Base-by-base conservation (phyloP, 345 rosid species). In the Laguncularia racemosa region DNA sequence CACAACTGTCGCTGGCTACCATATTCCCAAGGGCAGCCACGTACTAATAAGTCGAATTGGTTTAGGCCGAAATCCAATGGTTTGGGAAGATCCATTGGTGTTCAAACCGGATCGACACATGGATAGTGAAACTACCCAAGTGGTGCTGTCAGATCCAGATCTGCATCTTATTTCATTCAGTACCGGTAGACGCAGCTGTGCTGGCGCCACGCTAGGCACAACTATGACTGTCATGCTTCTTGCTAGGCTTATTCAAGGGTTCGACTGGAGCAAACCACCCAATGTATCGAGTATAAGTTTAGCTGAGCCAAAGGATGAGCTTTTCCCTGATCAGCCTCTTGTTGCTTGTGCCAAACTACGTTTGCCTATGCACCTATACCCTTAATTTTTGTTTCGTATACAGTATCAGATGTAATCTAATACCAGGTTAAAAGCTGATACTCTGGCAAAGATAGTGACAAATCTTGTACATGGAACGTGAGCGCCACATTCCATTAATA, bases 211-310 rank as follows among this genome's bases (percentile, higher is more conserved):
- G 16, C 75, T 84, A 2, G 84, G 85, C 11, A 77, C 75, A 14
- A 51, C 66, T 6, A 79, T 84, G 74, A 63, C 80, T 2, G 45
- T 70, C 14, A 79, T 84, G 84, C 58, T 74, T 0, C 67, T 84
- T 11, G 84, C 86, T 3, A 67, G 86, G 70, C 66, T 84, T 56
- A 53, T 78, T 40, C 84, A 80, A 26, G 77, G 74, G 43, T 83
- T 80, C 50, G 55, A 38, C 4, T 83, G 86, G 84, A 68, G 46
- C 26, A 13, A 56, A 40, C 73, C 76, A 0, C 68, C 71, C 4
- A 47, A 28, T 18, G 49, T 56, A 13, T 44, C 72, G 12, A 57
- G 60, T 18, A 67, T 74, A 2, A 74, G 67, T 52, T 63, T 77
- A 0, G 49, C 48, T 20, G 78, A 74, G 48, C 53, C 76, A 4